A percentile compares a stretch with the other conserved stretches of the same genome.
Conservation (phyloP, 768 basidiomycete genomes). For the Hemileccinum impolitum region DNA sequence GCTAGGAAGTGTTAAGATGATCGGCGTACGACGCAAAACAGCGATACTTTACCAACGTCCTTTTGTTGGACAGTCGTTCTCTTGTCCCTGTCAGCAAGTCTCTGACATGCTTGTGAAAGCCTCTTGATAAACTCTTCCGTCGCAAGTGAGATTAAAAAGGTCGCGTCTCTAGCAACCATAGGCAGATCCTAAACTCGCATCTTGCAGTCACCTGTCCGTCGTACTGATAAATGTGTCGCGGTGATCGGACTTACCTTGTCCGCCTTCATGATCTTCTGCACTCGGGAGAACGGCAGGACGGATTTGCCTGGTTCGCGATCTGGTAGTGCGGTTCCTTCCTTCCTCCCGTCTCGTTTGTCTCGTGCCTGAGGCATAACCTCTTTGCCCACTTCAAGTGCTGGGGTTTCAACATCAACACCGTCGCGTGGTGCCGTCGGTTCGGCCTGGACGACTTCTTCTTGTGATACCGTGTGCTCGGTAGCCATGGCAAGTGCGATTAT, state of each 20-base stretch:
- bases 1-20: conserved; percentile 37
- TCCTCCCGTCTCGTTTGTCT: conserved; percentile 19
- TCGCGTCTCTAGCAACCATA: conserved; percentile 72
- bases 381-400: not conserved
- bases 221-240: not conserved
- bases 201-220: not conserved
- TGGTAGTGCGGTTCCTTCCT: conserved; percentile 11
- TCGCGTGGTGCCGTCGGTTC: conserved; percentile 6
- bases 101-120: conserved; percentile 67
- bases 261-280: conserved; percentile 83
- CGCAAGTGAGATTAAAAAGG: conserved; percentile 75
- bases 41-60: conserved; percentile 62
- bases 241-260: conserved; percentile 56
- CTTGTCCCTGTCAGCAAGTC: conserved; percentile 66
- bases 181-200: conserved; percentile 59
- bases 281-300: conserved; percentile 67
- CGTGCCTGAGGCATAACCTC: conserved; percentile 8
- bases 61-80: conserved; percentile 72
- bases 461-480: conserved; percentile 5
- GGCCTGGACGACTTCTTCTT: conserved; percentile 5
- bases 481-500: conserved; percentile 9
- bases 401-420: not conserved
- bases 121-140: conserved; percentile 87
- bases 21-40: not conserved
- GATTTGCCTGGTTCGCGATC: conserved; percentile 62